Base-by-base conservation (phyloP, 2,329 filamentous ascomycete genomes). In the Ophidiomyces ophidiicola region DNA sequence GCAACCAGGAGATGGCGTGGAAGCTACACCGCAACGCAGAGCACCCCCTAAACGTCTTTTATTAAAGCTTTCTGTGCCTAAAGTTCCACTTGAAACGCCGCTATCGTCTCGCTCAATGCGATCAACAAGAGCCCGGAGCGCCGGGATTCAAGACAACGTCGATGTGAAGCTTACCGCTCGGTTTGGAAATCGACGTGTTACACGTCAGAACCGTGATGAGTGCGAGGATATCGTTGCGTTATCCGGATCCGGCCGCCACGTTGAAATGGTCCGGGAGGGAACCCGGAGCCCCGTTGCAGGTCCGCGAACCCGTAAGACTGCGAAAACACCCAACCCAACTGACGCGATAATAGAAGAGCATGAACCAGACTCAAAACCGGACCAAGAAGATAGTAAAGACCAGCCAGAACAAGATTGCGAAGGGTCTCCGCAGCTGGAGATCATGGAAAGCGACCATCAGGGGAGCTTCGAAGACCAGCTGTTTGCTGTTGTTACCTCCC, bases 191-290 rank as follows among this genome's bases (percentile, higher is more conserved):
- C 52, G 75, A 46, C 67, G 73, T 45, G 76, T 68, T 46, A 76
- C 71, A 51, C 73, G 76, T 32, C 64, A 74, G 12, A 74, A 69
- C 17, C 71, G 74, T 45, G 71, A 74, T 46, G 61, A 69, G 3
- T 67, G 71, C 18, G 68, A 71, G 24, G 67, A 71, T 23, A 66
- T 78, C 10, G 59, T 75, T 32, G 71, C 69, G 11, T 58, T 78
- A 31, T 71, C 73, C 2, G 69, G 72, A 46, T 76, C 73, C 5
- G 74, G 74, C 12, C 69, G 63, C 43, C 72, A 78, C 53, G 64
- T 67, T 42, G 57, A 71, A 39, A 62, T 72, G 3, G 60, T 75
- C 6, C 64, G 72, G 44, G 60, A 66, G 46, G 70, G 68, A 18
- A 74, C 72, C 2, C 61, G 59, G 28, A 76, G 67, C 41, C 68